Conservation (phyloP, 1,284 basidiomycete genomes). For the Meira miltonrushii region DNA sequence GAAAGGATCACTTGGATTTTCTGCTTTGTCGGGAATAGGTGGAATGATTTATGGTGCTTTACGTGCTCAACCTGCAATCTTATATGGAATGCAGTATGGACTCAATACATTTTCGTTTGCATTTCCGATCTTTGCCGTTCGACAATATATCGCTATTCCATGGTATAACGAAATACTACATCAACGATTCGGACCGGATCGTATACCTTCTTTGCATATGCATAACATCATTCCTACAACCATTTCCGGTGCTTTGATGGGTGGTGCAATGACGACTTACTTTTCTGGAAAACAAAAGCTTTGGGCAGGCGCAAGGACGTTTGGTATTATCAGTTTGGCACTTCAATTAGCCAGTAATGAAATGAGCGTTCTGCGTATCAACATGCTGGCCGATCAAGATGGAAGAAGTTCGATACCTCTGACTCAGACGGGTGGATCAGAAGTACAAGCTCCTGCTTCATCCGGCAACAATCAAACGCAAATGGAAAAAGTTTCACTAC, state of each 20-base stretch:
- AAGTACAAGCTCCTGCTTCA: background rate
- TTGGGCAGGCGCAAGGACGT: background rate
- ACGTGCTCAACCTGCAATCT: constrained; percentile 3
- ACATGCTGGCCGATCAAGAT: background rate
- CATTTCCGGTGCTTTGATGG: constrained; percentile 1
- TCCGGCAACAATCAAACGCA: too few species aligned
- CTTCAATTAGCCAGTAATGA: constrained; percentile 8
- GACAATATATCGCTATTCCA: constrained; percentile 1
- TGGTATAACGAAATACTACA: background rate
- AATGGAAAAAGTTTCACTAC: too few species aligned
- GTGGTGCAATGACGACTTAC: background rate
- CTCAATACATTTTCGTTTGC: constrained; percentile 2
- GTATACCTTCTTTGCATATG: background rate
- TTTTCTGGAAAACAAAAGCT: constrained; percentile 6
- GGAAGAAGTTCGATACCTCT: background rate
- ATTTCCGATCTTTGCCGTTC: constrained; percentile 10
- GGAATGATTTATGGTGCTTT: constrained; percentile 6
- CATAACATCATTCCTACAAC: constrained; percentile 2
- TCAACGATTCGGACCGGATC: background rate
- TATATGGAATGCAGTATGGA: background rate
- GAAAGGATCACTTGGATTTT: constrained; percentile 7
- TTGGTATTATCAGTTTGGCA: background rate
- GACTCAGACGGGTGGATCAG: background rate
- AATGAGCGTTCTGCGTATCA: background rate
- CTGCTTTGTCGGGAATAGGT: background rate